Evolutionary conservation across 768 basidiomycete genomes (phyloP).

Genomic region (Scleroderma citrinum): DNA sequence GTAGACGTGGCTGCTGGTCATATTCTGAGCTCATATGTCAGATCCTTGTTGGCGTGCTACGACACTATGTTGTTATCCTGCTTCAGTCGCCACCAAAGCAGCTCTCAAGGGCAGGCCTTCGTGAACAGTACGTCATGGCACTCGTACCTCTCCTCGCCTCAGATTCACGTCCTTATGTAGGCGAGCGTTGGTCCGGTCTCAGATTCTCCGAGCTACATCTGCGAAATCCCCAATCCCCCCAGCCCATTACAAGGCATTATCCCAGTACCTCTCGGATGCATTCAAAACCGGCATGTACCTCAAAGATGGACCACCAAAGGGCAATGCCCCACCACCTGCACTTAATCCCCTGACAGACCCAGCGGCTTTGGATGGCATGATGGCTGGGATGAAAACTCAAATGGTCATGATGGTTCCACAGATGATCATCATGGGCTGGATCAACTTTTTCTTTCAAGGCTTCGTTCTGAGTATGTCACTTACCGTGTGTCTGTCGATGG

Average conservation of each 20-base stretch:
- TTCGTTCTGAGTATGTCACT: constrained; percentile 89
- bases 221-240: constrained; percentile 78
- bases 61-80: constrained; percentile 87
- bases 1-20: neutral
- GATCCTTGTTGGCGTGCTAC: constrained; percentile 88
- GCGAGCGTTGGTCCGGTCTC: constrained; percentile 74
- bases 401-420: constrained; percentile 99
- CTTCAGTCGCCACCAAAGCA: constrained; percentile 84
- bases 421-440: constrained; percentile 99
- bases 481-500: constrained; percentile 1
- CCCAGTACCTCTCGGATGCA: constrained; percentile 63
- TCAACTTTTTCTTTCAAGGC: constrained; percentile 99
- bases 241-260: constrained; percentile 66
- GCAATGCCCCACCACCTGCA: constrained; percentile 51
- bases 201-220: constrained; percentile 78
- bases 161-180: constrained; percentile 28
- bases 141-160: neutral
- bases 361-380: constrained; percentile 94
- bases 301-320: constrained; percentile 74
- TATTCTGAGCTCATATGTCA: constrained; percentile 24
- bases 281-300: constrained; percentile 77
- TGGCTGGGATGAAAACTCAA: constrained; percentile 98
- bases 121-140: constrained; percentile 71
- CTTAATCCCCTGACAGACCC: constrained; percentile 88
- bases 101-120: constrained; percentile 65